Evolutionary conservation across 2,329 filamentous ascomycete genomes (phyloP), one percentile per base, ranked within the genome.

Genomic region (Elsinoe australis): DNA sequence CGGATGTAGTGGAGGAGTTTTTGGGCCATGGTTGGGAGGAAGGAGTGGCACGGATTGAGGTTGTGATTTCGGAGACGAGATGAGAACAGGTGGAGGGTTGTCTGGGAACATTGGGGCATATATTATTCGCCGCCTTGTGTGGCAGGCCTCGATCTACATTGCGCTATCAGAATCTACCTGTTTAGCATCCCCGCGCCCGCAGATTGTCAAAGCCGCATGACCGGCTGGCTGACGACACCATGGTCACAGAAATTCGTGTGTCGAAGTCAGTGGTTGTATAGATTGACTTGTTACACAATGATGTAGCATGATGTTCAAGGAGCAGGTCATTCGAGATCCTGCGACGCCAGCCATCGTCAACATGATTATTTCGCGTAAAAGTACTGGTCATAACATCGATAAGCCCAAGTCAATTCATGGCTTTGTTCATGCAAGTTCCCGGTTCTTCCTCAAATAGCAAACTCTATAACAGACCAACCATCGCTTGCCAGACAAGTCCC

Each of bases 181-280:
- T 44, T 41, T 44, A 44, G 39, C 4, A 14, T 21, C 39, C 39
- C 39, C 39, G 39, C 39, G 39, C 39, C 39, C 39, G 39, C 39
- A 17, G 26, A 44, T 18, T 19, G 19, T 21, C 8, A 14, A n/a
- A 28, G 26, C n/a, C 12, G 5, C n/a, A n/a, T 28, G 36, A 41
- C 21, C 9, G 21, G n/a, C n/a, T n/a, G n/a, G n/a, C n/a, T n/a
- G n/a, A n/a, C n/a, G n/a, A n/a, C n/a, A n/a, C n/a, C n/a, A n/a
- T n/a, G n/a, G n/a, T n/a, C n/a, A n/a, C n/a, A n/a, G n/a, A n/a
- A n/a, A n/a, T n/a, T n/a, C 26, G 6, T 29, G 26, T 6, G 12
- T 7, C 26, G 12, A 29, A 12, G 26, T 7, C 26, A 29, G 7
- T 29, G 26, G 26, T 29, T 12, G 7, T 6, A 29, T 29, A 29